These are phyloP conservation scores for Suillus subluteus DNA, from an alignment of 768 basidiomycete species.

Conservation along the genomic window DNA sequence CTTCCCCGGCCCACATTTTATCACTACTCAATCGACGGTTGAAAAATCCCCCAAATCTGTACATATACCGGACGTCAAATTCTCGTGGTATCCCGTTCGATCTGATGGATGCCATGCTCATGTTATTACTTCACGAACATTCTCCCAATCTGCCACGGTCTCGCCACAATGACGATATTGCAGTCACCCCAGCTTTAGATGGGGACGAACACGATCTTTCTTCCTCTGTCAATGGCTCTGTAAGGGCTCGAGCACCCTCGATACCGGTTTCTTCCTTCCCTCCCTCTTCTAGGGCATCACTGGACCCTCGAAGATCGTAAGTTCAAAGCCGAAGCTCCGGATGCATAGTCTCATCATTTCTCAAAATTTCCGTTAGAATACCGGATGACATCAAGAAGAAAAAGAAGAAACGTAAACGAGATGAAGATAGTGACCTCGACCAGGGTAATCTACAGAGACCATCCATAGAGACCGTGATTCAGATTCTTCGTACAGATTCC, in stretches of 20 bases:
- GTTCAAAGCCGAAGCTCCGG: constrained; percentile 29
- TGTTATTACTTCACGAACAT: constrained; percentile 4
- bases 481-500: constrained; percentile 41
- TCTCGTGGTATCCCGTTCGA: not conserved
- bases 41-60: constrained; percentile 17
- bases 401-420: constrained; percentile 87
- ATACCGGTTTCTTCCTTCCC: constrained; percentile 48
- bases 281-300: constrained; percentile 54
- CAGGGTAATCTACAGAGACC: constrained; percentile 34
- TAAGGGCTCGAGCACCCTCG: constrained; percentile 53
- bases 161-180: constrained; percentile 15
- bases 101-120: constrained; percentile 2
- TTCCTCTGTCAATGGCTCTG: constrained; percentile 35
- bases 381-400: constrained; percentile 69
- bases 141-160: constrained; percentile 9
- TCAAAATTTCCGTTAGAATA: constrained; percentile 21
- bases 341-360: constrained; percentile 13
- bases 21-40: constrained; percentile 16
- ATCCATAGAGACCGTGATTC: constrained; percentile 15
- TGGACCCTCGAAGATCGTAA: constrained; percentile 69
- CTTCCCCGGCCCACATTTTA: constrained; percentile 11
- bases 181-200: constrained; percentile 53
- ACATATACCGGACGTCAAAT: constrained; percentile 3
- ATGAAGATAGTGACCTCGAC: constrained; percentile 76
- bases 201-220: constrained; percentile 50